A percentile compares a stretch with the other conserved stretches of the same genome.
These are phyloP conservation scores for Clitopilus hobsonii DNA, from an alignment of 768 basidiomycete genomes.

Conservation along the genomic window DNA sequence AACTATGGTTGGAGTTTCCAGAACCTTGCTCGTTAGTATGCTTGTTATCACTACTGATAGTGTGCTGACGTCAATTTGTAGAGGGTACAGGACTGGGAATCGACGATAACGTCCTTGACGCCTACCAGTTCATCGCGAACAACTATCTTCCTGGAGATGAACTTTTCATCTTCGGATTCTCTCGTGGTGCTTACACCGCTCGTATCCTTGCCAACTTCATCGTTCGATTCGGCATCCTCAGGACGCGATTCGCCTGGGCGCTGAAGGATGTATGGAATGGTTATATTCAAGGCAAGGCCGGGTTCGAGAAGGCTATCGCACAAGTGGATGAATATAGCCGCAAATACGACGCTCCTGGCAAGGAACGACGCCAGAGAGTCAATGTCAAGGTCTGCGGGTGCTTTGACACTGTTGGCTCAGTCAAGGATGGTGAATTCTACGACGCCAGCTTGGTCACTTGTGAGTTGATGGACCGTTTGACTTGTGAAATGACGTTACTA, in stretches of 20 bases:
- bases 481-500: too few species aligned
- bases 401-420: too few species aligned
- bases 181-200: slow-evolving; percentile 8
- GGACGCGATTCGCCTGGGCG: background rate
- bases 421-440: too few species aligned
- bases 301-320: too few species aligned
- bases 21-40: background rate
- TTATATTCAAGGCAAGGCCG: too few species aligned
- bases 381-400: too few species aligned
- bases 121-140: slow-evolving; percentile 5
- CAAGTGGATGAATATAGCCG: too few species aligned
- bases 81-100: slow-evolving; percentile 2
- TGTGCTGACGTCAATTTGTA: background rate
- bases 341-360: too few species aligned
- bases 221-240: slow-evolving; percentile 2
- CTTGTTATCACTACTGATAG: background rate
- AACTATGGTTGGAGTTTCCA: background rate
- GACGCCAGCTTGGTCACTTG: too few species aligned
- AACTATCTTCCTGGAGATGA: slow-evolving; percentile 1
- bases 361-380: too few species aligned
- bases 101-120: slow-evolving; percentile 3
- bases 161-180: background rate
- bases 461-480: too few species aligned
- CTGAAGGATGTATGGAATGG: background rate
- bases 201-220: slow-evolving; percentile 4